These are phyloP conservation scores for Phoma herbarum DNA, from an alignment of 2,329 filamentous ascomycete genomes.

Conservation along the genomic window DNA sequence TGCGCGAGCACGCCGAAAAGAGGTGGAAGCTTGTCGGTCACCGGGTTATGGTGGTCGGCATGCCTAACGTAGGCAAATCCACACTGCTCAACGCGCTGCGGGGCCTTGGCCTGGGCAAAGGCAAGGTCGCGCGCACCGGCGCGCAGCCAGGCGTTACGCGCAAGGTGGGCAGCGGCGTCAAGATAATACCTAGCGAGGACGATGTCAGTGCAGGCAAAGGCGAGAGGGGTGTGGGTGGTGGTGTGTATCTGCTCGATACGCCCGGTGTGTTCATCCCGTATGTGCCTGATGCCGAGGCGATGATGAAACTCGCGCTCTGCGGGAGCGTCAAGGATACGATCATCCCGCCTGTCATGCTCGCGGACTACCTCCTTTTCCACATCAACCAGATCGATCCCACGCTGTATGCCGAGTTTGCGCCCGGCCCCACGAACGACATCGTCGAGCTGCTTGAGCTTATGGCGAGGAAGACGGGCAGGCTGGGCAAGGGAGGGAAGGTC, in stretches of 20 bases:
- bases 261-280: constrained; percentile 96
- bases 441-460: constrained; percentile 73
- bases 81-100: constrained; percentile 90
- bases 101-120: constrained; percentile 68
- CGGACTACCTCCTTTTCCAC: constrained; percentile 88
- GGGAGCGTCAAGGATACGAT: constrained; percentile 91
- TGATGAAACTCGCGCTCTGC: constrained; percentile 94
- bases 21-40: constrained; percentile 77
- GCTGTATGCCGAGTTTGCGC: constrained; percentile 72
- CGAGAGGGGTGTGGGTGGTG: constrained; percentile 53
- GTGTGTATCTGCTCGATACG: constrained; percentile 88
- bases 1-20: constrained; percentile 61
- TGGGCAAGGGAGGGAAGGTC: constrained; percentile 75
- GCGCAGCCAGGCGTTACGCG: constrained; percentile 89
- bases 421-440: constrained; percentile 84
- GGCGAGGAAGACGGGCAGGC: constrained; percentile 76
- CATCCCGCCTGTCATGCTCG: constrained; percentile 78
- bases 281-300: constrained; percentile 81
- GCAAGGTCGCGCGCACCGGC: constrained; percentile 82
- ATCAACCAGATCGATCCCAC: constrained; percentile 74
- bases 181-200: constrained; percentile 69
- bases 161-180: constrained; percentile 83
- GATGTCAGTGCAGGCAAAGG: constrained; percentile 43
- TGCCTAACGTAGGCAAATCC: constrained; percentile 98
- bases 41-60: constrained; percentile 87